A percentile compares a stretch with the other conserved stretches of the same genome.
Conservation (phyloP, 164 flowering plant genomes). For the Tetracentron sinense region DNA sequence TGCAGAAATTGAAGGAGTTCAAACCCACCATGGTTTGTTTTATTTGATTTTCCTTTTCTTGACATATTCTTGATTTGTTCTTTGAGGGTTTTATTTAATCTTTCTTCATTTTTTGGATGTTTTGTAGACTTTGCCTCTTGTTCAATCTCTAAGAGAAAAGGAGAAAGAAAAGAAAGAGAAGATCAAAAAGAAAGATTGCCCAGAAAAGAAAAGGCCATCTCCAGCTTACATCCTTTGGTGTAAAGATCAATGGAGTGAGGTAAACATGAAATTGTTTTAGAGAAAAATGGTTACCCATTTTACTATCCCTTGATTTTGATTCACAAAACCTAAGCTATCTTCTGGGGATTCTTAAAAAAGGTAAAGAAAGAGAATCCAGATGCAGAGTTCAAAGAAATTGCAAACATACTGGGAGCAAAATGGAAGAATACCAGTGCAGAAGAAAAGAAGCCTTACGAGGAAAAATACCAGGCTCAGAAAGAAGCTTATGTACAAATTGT, state of each 20-base stretch:
- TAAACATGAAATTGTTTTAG: conserved; percentile 14
- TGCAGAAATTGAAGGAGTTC: conserved; percentile 90
- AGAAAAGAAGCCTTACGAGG: conserved; percentile 95
- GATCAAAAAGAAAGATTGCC: conserved; percentile 49
- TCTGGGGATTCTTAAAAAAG: conserved; percentile 22
- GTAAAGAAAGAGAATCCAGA: conserved; percentile 75
- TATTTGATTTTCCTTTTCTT: background rate
- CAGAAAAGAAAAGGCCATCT: conserved; percentile 66
- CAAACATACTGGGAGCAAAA: conserved; percentile 70
- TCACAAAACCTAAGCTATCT: background rate
- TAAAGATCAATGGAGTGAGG: conserved; percentile 92
- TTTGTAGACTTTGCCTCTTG: conserved; percentile 44
- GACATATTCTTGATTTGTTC: background rate
- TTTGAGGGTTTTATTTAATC: background rate
- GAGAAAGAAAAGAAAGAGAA: conserved; percentile 62
- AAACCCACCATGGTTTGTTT: conserved; percentile 74
- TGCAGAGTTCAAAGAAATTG: conserved; percentile 74
- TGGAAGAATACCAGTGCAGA: conserved; percentile 77
- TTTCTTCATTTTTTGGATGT: conserved; percentile 2
- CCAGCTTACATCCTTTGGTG: conserved; percentile 75
- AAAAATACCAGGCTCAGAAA: conserved; percentile 70
- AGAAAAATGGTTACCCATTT: no score
- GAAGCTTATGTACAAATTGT: conserved; percentile 69
- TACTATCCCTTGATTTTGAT: no score
- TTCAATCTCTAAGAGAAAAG: conserved; percentile 45